Base-by-base conservation (phyloP, 1,139 yeast species). In the Eremothecium cymbalariae region DNA sequence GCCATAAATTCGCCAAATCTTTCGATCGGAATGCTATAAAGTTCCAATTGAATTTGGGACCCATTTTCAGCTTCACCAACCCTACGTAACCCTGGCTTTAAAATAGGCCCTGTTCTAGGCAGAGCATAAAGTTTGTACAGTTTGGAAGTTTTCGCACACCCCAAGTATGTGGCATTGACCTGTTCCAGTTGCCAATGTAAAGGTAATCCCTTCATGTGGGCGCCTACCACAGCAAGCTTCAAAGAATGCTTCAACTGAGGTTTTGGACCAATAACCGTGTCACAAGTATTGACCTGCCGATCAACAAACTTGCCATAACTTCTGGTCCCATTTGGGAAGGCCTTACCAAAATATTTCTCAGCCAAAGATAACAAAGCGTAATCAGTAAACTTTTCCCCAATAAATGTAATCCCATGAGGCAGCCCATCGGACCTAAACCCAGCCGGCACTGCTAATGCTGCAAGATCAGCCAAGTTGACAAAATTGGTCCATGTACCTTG, bases 401-500 rank as follows among this genome's bases (percentile, higher is more conserved):
- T 68, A 35, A 90, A 67, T 5, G 97, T 88, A 42, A 88, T 72
- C 57, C 97, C 97, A 48, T 77, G 81, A 8, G 97, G 95, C 46
- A 88, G 62, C 3, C 94, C 94, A 56, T 88, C 96, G 2, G 66
- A 49, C 41, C 81, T 64, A 70, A 84, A 86, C 1, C 95, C 95
- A 18, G 79, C 83, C 16, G 98, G 97, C 35, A 90, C 70, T 0
- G 97, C 85, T 50, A 90, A 67, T 1, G 95, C 97, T 22, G 94
- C 79, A 67, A 88, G 64, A 55, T 90, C 97, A 7, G 95, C 95
- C 57, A 90, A 70, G 57, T 90, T 90, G 49, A 84, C 95, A 59
- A 90, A 90, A 62, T 90, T 90, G 23, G 97, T 90, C 75, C 94
- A 90, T 15, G 95, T 85, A 22, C 98, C 98, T 63, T 90, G 98